Conservation (phyloP, 306 rosid genomes). For the Ceratonia siliqua region DNA sequence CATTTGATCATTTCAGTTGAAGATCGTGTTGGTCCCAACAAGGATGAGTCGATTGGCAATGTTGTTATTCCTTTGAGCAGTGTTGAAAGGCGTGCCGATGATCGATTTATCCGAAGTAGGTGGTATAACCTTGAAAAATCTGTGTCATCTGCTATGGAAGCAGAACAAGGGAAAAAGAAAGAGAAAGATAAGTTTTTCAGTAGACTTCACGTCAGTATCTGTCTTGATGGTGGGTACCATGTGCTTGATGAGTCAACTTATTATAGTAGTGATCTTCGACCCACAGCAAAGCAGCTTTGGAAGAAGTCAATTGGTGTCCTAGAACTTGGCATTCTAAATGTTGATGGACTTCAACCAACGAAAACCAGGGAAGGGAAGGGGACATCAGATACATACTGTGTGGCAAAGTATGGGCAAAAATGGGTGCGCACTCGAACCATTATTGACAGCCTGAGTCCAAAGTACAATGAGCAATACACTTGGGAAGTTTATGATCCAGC, state of each 20-base stretch:
- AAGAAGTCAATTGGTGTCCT: constrained; percentile 72
- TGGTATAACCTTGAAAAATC: constrained; percentile 73
- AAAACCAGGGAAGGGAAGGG: constrained; percentile 80
- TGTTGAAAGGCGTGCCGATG: constrained; percentile 84
- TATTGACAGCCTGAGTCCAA: constrained; percentile 61
- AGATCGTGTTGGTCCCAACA: constrained; percentile 69
- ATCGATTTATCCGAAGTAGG: constrained; percentile 47
- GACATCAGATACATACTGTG: constrained; percentile 82
- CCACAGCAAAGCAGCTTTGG: constrained; percentile 86
- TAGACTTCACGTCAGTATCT: constrained; percentile 66
- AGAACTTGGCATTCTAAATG: constrained; percentile 80
- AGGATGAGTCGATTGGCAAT: constrained; percentile 71
- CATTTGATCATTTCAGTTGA: constrained; percentile 67
- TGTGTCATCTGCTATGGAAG: constrained; percentile 73
- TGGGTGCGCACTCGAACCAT: constrained; percentile 97
- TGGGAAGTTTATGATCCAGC: constrained; percentile 95
- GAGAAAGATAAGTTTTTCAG: constrained; percentile 68
- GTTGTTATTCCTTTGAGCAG: constrained; percentile 57
- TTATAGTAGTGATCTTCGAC: constrained; percentile 85
- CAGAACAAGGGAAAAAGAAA: constrained; percentile 38
- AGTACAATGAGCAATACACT: constrained; percentile 89
- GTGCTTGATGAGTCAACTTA: constrained; percentile 91
- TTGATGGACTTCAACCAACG: constrained; percentile 73
- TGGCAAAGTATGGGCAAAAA: constrained; percentile 88
- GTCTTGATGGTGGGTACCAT: constrained; percentile 97